These are phyloP conservation scores for Daldinia concentrica DNA, from an alignment of 495 filamentous ascomycete species.

Conservation along the genomic window DNA sequence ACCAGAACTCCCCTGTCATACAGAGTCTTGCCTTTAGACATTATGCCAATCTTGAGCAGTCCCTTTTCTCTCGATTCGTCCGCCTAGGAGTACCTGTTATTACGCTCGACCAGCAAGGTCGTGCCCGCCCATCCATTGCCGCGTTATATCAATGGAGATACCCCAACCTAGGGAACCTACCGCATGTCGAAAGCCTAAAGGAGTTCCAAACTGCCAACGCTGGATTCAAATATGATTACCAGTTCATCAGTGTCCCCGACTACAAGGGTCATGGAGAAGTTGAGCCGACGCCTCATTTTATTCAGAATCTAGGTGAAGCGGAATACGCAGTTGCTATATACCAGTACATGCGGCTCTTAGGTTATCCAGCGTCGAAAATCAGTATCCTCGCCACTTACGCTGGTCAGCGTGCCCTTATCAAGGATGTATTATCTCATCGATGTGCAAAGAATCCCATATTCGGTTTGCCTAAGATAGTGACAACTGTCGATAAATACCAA, in stretches of 20 bases:
- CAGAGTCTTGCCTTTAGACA: slow-evolving; percentile 96
- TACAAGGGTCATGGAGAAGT: slow-evolving; percentile 91
- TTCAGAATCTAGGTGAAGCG: slow-evolving; percentile 96
- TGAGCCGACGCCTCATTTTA: slow-evolving; percentile 94
- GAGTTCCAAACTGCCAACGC: slow-evolving; percentile 89
- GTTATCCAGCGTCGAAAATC: slow-evolving; percentile 92
- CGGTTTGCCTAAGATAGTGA: slow-evolving; percentile 88
- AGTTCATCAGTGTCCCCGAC: slow-evolving; percentile 95
- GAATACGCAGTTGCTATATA: slow-evolving; percentile 96
- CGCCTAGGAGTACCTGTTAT: slow-evolving; percentile 90
- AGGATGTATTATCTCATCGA: slow-evolving; percentile 86
- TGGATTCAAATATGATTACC: slow-evolving; percentile 91
- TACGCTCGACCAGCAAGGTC: slow-evolving; percentile 91
- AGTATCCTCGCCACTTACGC: slow-evolving; percentile 93
- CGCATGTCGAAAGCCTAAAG: slow-evolving; percentile 68
- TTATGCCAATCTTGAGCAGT: slow-evolving; percentile 96
- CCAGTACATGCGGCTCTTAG: slow-evolving; percentile 97
- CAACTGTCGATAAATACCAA: slow-evolving; percentile 98
- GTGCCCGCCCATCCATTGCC: slow-evolving; percentile 85
- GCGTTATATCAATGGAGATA: slow-evolving; percentile 96
- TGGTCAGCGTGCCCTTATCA: slow-evolving; percentile 90
- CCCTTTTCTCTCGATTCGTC: slow-evolving; percentile 89
- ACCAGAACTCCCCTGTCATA: slow-evolving; percentile 95
- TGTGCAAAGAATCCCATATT: slow-evolving; percentile 87
- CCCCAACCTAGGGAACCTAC: slow-evolving; percentile 78